Conservation (phyloP, 2,329 filamentous ascomycete species). For the Hirsutella rhossiliensis region DNA sequence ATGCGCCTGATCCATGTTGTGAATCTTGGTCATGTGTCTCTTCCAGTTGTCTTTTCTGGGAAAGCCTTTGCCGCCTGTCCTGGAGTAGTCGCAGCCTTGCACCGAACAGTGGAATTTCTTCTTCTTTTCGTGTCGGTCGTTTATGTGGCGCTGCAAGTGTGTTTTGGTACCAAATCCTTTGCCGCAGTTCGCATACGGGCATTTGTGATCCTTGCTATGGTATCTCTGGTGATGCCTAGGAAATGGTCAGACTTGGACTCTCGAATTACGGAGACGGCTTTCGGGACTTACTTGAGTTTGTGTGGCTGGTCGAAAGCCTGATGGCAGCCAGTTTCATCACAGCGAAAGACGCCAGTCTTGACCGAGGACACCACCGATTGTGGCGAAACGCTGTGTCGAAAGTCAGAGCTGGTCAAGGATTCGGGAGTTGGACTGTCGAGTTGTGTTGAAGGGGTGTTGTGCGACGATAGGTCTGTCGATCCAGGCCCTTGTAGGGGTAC, state of each 20-base stretch:
- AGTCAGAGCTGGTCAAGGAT: slow-evolving; percentile 23
- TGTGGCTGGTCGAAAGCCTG: slow-evolving; percentile 44
- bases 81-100: slow-evolving; percentile 42
- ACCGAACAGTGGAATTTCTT: slow-evolving; percentile 48
- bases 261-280: no score
- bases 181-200: slow-evolving; percentile 37
- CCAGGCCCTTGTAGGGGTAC: slow-evolving; percentile 26
- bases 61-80: slow-evolving; percentile 43
- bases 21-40: slow-evolving; percentile 49
- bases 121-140: slow-evolving; percentile 48
- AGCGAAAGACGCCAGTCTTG: slow-evolving; percentile 17
- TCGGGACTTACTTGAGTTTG: slow-evolving; percentile 38
- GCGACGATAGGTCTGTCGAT: slow-evolving; percentile 26
- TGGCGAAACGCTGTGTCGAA: slow-evolving; percentile 24
- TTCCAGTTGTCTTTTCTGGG: slow-evolving; percentile 53
- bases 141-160: slow-evolving; percentile 48
- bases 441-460: slow-evolving; percentile 35
- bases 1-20: slow-evolving; percentile 27
- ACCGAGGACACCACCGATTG: slow-evolving; percentile 15
- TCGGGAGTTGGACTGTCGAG: slow-evolving; percentile 28
- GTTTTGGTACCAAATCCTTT: slow-evolving; percentile 50
- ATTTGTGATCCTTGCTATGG: slow-evolving; percentile 47
- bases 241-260: slow-evolving; percentile 1
- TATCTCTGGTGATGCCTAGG: slow-evolving; percentile 48
- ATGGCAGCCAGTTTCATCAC: slow-evolving; percentile 23